A percentile compares a stretch with the other conserved stretches of the same genome.
These are phyloP conservation scores for Aspergillus clavatus DNA, from an alignment of 2,329 filamentous ascomycete species.

Conservation along the genomic window DNA sequence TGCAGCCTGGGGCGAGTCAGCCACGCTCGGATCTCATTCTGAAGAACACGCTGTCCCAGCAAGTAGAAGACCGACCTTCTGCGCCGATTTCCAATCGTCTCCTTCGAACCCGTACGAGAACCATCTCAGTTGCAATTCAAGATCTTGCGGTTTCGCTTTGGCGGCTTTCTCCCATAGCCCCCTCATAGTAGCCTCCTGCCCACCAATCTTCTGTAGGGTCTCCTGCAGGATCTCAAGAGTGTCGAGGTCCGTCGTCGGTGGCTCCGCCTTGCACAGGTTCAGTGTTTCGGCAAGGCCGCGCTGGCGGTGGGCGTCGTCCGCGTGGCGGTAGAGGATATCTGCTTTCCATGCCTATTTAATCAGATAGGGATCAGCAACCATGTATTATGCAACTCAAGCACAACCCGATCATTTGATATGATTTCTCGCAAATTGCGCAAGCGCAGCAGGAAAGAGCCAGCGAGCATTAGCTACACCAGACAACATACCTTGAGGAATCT, in stretches of 20 bases:
- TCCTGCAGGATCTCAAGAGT: constrained; percentile 41
- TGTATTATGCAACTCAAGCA: background rate
- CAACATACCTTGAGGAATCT: constrained; percentile 36
- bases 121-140: constrained; percentile 44
- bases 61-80: constrained; percentile 38
- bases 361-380: background rate
- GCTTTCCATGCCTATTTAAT: constrained; percentile 40
- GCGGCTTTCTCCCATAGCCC: constrained; percentile 46
- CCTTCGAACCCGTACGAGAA: constrained; percentile 40
- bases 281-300: constrained; percentile 43
- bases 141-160: constrained; percentile 40
- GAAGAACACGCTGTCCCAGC: background rate
- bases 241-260: constrained; percentile 42
- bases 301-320: constrained; percentile 39
- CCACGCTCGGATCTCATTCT: constrained; percentile 3
- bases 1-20: constrained; percentile 35
- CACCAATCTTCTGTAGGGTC: constrained; percentile 35
- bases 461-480: background rate
- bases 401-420: background rate
- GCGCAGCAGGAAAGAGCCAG: background rate
- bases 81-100: constrained; percentile 44
- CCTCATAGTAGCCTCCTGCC: constrained; percentile 31
- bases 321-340: constrained; percentile 37
- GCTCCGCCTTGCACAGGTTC: constrained; percentile 38
- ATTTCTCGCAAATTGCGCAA: background rate